Conservation (phyloP, 441 rosid genomes). For the Raphanus hybrid region DNA sequence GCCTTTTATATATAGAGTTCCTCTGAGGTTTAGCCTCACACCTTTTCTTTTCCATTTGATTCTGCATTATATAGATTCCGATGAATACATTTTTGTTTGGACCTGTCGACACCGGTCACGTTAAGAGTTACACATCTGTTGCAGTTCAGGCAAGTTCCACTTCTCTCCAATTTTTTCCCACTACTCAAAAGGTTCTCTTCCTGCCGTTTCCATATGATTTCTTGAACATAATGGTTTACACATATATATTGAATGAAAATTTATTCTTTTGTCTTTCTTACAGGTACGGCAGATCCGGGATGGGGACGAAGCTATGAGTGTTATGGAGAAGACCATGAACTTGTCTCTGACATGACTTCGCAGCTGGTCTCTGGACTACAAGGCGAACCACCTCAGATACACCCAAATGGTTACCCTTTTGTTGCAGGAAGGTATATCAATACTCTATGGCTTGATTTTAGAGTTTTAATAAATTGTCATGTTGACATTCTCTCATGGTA, state of each 20-base stretch:
- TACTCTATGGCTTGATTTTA: background rate
- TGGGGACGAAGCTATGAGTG: conserved; percentile 93
- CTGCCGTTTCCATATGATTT: no score
- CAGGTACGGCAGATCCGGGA: conserved; percentile 83
- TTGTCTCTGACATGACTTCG: conserved; percentile 72
- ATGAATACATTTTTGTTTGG: no score
- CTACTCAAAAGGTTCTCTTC: no score
- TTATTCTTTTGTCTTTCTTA: conserved; percentile 4
- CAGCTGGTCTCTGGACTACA: conserved; percentile 76
- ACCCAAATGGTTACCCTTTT: conserved; percentile 78
- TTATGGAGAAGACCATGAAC: conserved; percentile 69
- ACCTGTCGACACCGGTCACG: no score
- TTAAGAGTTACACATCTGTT: no score
- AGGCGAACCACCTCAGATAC: conserved; percentile 70
- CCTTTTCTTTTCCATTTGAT: no score
- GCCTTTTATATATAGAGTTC: no score
- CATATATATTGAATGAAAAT: background rate
- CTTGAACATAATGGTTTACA: no score
- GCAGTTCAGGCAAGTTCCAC: no score
- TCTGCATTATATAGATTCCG: no score
- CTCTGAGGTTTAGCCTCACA: no score
- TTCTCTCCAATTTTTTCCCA: no score
- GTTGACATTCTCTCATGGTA: background rate
- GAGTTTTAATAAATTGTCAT: background rate
- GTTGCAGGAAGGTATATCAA: conserved; percentile 72